These are phyloP conservation scores for Filobasidium wieringae DNA, from an alignment of 768 basidiomycete species.

Conservation along the genomic window DNA sequence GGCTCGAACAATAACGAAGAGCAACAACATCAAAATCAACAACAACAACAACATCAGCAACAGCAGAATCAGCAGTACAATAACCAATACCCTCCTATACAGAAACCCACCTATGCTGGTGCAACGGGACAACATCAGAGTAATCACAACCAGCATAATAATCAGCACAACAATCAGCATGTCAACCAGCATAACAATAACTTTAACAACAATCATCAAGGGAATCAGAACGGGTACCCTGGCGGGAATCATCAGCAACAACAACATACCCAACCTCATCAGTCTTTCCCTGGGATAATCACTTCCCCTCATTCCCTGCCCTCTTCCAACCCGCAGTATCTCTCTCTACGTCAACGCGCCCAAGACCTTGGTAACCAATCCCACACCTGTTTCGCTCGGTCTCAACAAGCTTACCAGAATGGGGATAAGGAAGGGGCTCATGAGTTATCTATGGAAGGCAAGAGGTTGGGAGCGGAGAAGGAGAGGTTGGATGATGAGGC, in stretches of 20 bases:
- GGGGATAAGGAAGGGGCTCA: conserved; percentile 72
- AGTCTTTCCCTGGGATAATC: neutral
- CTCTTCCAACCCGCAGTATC: conserved; percentile 53
- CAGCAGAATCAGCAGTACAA: conserved; percentile 15
- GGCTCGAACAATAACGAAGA: conserved; percentile 9
- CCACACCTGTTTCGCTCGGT: conserved; percentile 41
- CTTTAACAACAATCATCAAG: neutral
- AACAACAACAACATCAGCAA: conserved; percentile 21
- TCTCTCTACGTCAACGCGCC: conserved; percentile 59
- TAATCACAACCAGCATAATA: conserved; percentile 20
- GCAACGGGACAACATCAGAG: conserved; percentile 23
- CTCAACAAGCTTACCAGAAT: conserved; percentile 59
- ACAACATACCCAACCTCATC: conserved; percentile 18
- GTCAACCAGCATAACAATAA: conserved; percentile 9
- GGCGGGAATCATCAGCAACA: neutral
- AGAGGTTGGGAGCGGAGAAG: conserved; percentile 66
- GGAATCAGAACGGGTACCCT: conserved; percentile 13
- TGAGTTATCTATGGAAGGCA: conserved; percentile 66
- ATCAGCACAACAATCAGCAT: conserved; percentile 19
- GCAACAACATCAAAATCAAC: conserved; percentile 27
- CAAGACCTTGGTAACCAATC: conserved; percentile 58
- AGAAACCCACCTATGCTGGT: conserved; percentile 12
- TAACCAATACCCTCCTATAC: conserved; percentile 21
- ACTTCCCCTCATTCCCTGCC: neutral
- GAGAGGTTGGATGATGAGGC: conserved; percentile 67